Evolutionary conservation across 768 basidiomycete species (phyloP).

Genomic region (Polyporus arcularius): DNA sequence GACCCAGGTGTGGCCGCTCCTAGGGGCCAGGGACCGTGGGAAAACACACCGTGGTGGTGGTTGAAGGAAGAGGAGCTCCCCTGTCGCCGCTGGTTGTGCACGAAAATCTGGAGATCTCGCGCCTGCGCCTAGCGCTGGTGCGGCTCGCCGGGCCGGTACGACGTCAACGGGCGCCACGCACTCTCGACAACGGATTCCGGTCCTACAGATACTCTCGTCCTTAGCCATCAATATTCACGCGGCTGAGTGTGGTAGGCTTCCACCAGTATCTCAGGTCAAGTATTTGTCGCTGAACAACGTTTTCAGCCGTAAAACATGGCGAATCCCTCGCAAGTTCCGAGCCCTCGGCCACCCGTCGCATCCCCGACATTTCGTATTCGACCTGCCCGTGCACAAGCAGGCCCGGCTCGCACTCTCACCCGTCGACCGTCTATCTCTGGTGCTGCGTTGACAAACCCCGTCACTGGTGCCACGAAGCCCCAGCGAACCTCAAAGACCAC

Average conservation of each 20-base stretch:
- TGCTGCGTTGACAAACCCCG: slow-evolving; percentile 27
- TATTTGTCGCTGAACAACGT: no score
- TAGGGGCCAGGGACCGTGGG: no score
- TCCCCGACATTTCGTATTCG: slow-evolving; percentile 11
- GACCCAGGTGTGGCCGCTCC: no score
- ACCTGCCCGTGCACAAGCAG: slow-evolving; percentile 11
- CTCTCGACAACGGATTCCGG: no score
- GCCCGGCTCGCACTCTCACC: slow-evolving; percentile 3
- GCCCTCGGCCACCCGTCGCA: not conserved
- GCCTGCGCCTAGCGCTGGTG: no score
- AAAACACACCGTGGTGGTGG: no score
- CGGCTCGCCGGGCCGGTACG: not conserved
- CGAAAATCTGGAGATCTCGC: not conserved
- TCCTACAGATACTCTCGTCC: no score
- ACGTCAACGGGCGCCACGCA: slow-evolving; percentile 3
- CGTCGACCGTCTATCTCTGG: slow-evolving; percentile 37
- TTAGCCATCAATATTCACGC: no score
- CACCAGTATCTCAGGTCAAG: no score
- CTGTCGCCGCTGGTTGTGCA: not conserved
- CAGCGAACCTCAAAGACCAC: slow-evolving; percentile 89
- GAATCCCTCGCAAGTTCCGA: not conserved
- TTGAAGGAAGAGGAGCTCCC: no score
- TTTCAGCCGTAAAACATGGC: not conserved
- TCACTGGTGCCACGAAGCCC: slow-evolving; percentile 43
- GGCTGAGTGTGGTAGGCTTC: no score